phyloP scores from a whole-genome alignment of 495 filamentous ascomycete genomes.

The Aspergillus biplanus region DNA sequence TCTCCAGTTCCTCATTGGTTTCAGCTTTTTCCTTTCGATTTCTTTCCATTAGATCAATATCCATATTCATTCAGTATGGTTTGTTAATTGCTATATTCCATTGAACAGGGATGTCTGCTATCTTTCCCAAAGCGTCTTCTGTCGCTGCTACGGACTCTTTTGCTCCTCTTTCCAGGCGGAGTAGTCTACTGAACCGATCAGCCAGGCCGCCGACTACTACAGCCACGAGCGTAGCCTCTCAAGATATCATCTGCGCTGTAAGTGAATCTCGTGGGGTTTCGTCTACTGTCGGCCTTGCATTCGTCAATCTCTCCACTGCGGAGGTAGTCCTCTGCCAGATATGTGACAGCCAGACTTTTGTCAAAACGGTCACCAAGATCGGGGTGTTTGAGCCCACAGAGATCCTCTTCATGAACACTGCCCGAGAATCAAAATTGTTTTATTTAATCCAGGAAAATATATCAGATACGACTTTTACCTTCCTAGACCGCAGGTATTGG shows the following conservation, averaged over 20 bases:
- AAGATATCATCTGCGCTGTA: constrained; percentile 87
- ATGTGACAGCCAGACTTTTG: constrained; percentile 86
- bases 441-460: constrained; percentile 75
- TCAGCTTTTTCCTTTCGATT: background rate
- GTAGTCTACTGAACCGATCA: constrained; percentile 48
- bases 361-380: constrained; percentile 81
- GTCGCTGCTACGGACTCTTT: constrained; percentile 27
- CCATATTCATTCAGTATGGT: background rate
- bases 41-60: background rate
- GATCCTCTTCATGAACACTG: constrained; percentile 71
- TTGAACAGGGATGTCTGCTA: constrained; percentile 1
- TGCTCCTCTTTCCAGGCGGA: constrained; percentile 32
- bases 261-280: constrained; percentile 85
- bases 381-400: constrained; percentile 75
- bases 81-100: background rate
- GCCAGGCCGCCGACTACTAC: constrained; percentile 57
- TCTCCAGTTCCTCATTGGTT: constrained; percentile 23
- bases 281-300: constrained; percentile 86
- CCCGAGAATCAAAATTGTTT: constrained; percentile 77
- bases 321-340: constrained; percentile 89
- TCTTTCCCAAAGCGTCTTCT: constrained; percentile 28
- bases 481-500: constrained; percentile 84
- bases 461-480: constrained; percentile 52
- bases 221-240: constrained; percentile 72
- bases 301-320: constrained; percentile 81